These are phyloP conservation scores for Periconia sp. DNA, from an alignment of 2,329 filamentous ascomycete species.

Conservation along the genomic window DNA sequence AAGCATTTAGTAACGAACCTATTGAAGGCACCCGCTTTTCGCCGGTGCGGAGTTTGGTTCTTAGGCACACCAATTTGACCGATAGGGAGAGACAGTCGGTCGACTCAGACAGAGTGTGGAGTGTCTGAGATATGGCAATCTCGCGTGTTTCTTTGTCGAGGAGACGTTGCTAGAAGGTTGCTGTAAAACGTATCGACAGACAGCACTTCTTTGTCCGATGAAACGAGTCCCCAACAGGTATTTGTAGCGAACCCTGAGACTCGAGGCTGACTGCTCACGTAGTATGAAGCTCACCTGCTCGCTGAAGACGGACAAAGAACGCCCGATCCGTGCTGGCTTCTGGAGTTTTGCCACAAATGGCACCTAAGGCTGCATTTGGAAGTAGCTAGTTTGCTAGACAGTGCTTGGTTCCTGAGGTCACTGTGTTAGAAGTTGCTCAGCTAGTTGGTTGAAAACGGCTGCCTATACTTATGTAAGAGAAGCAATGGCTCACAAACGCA, in stretches of 20 bases:
- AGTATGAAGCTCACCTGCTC: constrained; percentile 35
- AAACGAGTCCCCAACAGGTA: constrained; percentile 41
- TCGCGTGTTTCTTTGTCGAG: constrained; percentile 42
- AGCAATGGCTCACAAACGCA: constrained; percentile 30
- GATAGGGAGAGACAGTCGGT: constrained; percentile 21
- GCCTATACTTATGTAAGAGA: constrained; percentile 28
- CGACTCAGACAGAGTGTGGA: constrained; percentile 34
- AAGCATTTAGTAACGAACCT: constrained; percentile 40
- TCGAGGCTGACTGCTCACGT: constrained; percentile 44
- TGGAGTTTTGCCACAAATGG: constrained; percentile 38
- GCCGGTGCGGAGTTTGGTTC: constrained; percentile 29
- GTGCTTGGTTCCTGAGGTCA: constrained; percentile 30
- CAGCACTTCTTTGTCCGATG: constrained; percentile 45
- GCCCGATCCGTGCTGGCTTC: constrained; percentile 45
- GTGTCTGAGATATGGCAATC: constrained; percentile 42
- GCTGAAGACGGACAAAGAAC: constrained; percentile 50
- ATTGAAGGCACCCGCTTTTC: constrained; percentile 41
- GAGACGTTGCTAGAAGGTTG: constrained; percentile 29
- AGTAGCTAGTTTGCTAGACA: constrained; percentile 24
- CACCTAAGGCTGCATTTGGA: constrained; percentile 44
- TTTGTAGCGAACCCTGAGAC: constrained; percentile 45
- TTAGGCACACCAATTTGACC: constrained; percentile 36
- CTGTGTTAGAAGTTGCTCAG: constrained; percentile 30
- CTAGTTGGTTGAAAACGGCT: constrained; percentile 39
- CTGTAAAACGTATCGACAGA: constrained; percentile 40